Conservation (phyloP, 768 basidiomycete species). For the Cyclocybe aegerita region DNA sequence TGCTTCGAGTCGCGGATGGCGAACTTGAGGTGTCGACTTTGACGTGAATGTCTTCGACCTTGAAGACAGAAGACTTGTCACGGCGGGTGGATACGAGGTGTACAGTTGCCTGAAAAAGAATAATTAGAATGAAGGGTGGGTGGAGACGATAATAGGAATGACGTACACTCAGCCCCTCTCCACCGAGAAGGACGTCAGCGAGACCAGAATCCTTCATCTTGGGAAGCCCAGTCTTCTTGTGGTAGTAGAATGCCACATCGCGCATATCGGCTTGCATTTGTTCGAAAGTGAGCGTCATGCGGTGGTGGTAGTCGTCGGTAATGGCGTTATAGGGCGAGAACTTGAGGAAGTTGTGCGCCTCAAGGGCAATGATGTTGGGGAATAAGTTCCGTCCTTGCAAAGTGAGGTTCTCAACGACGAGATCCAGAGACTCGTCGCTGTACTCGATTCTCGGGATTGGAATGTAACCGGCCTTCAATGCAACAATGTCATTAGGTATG, state of each 20-base stretch:
- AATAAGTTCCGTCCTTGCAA: conserved; percentile 87
- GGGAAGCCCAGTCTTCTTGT: conserved; percentile 80
- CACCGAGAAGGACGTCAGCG: conserved; percentile 84
- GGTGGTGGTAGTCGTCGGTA: conserved; percentile 64
- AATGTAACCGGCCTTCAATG: conserved; percentile 63
- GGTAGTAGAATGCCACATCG: conserved; percentile 90
- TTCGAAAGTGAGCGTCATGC: conserved; percentile 69
- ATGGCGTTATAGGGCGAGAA: conserved; percentile 75
- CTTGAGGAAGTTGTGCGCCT: conserved; percentile 80
- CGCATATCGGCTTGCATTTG: conserved; percentile 95
- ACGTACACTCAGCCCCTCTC: conserved; percentile 72
- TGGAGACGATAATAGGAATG: background rate
- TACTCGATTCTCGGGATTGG: conserved; percentile 96
- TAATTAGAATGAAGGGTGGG: background rate
- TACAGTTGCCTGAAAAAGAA: conserved; percentile 44
- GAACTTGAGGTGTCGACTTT: conserved; percentile 90
- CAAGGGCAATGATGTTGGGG: conserved; percentile 73
- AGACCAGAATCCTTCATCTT: conserved; percentile 81
- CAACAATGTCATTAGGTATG: background rate
- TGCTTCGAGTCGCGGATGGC: conserved; percentile 91
- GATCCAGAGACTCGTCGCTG: conserved; percentile 80
- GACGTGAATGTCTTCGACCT: conserved; percentile 67
- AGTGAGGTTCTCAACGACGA: conserved; percentile 92
- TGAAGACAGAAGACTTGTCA: conserved; percentile 71
- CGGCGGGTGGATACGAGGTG: conserved; percentile 60